Conservation (phyloP, 495 filamentous ascomycete species). For the Neurospora intermedia region DNA sequence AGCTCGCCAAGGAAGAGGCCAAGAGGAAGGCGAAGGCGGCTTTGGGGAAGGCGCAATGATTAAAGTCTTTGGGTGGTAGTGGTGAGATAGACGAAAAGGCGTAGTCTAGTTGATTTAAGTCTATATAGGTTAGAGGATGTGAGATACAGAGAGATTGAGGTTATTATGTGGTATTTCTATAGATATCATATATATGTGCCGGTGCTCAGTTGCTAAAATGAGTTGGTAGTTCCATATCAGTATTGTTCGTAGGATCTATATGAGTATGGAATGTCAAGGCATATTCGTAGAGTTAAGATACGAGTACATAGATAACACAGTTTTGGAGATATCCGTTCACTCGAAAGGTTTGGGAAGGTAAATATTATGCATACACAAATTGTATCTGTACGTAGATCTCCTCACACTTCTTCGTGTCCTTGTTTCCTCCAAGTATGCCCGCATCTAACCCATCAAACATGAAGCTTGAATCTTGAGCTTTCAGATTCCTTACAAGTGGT, state of each 20-base stretch:
- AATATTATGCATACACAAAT: neutral
- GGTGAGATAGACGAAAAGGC: neutral
- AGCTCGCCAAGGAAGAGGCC: constrained; percentile 65
- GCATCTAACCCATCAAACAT: too few relatives aligned
- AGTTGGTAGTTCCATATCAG: neutral
- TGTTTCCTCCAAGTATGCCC: too few relatives aligned
- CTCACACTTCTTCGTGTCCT: too few relatives aligned
- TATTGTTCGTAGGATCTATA: neutral
- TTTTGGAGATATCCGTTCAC: neutral
- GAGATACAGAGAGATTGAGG: neutral
- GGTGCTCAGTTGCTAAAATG: neutral
- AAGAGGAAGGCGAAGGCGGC: constrained; percentile 42
- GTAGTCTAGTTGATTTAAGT: neutral
- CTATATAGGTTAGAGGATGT: neutral
- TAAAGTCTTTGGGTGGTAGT: too few relatives aligned
- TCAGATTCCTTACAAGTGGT: too few relatives aligned
- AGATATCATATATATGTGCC: neutral
- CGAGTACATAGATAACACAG: neutral
- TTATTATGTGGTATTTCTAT: neutral
- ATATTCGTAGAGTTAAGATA: neutral
- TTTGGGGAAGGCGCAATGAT: constrained; percentile 23
- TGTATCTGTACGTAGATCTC: neutral
- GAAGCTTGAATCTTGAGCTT: too few relatives aligned
- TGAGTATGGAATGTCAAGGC: neutral
- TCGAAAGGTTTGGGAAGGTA: neutral